phyloP scores from a whole-genome alignment of 1,284 basidiomycete genomes.

The Trichosporon ovoides region DNA sequence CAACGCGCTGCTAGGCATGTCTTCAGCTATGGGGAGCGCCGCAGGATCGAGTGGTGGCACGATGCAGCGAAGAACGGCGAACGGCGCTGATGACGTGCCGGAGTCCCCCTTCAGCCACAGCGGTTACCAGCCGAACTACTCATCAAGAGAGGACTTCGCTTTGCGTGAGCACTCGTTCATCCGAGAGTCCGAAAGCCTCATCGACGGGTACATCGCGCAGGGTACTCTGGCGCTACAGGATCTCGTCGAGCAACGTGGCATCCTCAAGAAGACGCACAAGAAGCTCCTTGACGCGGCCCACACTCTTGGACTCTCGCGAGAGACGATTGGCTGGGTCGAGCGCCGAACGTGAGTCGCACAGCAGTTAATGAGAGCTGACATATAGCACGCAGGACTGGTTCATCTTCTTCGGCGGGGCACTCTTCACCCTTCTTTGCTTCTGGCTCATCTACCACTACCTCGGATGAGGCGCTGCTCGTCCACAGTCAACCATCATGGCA shows the following conservation, averaged over 20 bases:
- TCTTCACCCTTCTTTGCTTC: slow-evolving; percentile 86
- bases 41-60: slow-evolving; percentile 45
- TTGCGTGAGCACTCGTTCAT: slow-evolving; percentile 81
- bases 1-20: slow-evolving; percentile 21
- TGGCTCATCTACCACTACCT: slow-evolving; percentile 83
- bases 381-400: slow-evolving; percentile 83
- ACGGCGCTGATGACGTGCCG: slow-evolving; percentile 51
- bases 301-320: slow-evolving; percentile 79
- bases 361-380: slow-evolving; percentile 13
- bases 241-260: slow-evolving; percentile 79
- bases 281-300: slow-evolving; percentile 81
- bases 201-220: slow-evolving; percentile 86
- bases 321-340: slow-evolving; percentile 94
- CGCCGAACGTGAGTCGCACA: slow-evolving; percentile 62
- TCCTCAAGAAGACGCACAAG: slow-evolving; percentile 83
- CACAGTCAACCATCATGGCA: neutral
- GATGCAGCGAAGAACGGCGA: slow-evolving; percentile 40
- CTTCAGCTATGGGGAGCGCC: slow-evolving; percentile 20
- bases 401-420: slow-evolving; percentile 74
- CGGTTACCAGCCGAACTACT: slow-evolving; percentile 51
- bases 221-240: slow-evolving; percentile 84
- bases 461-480: slow-evolving; percentile 53
- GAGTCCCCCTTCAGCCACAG: slow-evolving; percentile 51
- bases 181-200: slow-evolving; percentile 66
- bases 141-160: slow-evolving; percentile 64